Conservation (phyloP, 495 filamentous ascomycete genomes). For the Penicillium riverlandense region DNA sequence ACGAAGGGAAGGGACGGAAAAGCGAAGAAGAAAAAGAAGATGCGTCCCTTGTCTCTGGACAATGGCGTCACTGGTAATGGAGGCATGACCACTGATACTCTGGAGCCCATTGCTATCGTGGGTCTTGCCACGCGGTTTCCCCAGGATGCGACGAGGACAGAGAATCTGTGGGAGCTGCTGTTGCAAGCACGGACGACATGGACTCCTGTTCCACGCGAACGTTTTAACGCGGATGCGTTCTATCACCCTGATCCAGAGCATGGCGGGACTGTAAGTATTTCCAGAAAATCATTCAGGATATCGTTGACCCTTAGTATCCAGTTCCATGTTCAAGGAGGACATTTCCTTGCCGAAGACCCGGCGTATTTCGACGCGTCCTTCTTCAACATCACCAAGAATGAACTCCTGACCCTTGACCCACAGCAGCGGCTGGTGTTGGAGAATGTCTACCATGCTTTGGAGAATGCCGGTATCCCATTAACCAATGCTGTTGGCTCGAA, state of each 20-base stretch:
- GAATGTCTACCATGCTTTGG: slow-evolving; percentile 45
- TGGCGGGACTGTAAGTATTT: slow-evolving; percentile 18
- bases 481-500: slow-evolving; percentile 17
- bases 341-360: slow-evolving; percentile 29
- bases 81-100: slow-evolving; percentile 3
- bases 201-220: slow-evolving; percentile 48
- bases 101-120: slow-evolving; percentile 48
- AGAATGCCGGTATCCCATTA: slow-evolving; percentile 20
- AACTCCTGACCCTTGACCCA: slow-evolving; percentile 40
- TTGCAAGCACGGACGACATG: slow-evolving; percentile 32
- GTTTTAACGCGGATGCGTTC: slow-evolving; percentile 44
- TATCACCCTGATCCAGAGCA: slow-evolving; percentile 26
- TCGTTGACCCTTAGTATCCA: not conserved
- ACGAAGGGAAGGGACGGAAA: no score
- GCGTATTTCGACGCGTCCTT: slow-evolving; percentile 41
- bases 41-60: slow-evolving; percentile 4
- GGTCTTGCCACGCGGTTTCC: slow-evolving; percentile 49
- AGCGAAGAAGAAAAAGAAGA: not conserved
- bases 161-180: slow-evolving; percentile 38
- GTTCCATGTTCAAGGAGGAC: slow-evolving; percentile 17
- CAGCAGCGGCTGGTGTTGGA: slow-evolving; percentile 49
- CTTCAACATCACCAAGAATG: slow-evolving; percentile 50
- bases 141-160: slow-evolving; percentile 42
- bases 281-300: not conserved
- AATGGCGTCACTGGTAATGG: not conserved